phyloP scores from a whole-genome alignment of 768 basidiomycete species.

The Pleurotus sapidus region DNA sequence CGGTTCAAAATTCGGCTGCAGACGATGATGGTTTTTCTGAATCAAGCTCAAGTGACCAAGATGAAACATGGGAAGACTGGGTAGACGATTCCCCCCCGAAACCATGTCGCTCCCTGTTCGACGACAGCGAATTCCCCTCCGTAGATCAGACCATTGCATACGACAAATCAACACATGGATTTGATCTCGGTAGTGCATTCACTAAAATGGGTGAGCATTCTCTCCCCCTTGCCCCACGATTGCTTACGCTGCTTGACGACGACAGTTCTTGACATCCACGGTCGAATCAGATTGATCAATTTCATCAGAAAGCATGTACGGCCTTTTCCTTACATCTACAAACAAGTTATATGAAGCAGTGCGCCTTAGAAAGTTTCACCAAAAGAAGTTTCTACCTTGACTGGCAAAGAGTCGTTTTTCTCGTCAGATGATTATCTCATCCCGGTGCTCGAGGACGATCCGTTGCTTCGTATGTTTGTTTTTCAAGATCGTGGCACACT shows the following conservation, averaged over 20 bases:
- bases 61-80: constrained; percentile 81
- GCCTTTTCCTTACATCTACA: not conserved
- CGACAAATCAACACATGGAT: constrained; percentile 58
- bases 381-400: constrained; percentile 40
- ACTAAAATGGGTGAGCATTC: constrained; percentile 50
- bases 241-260: not conserved
- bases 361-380: constrained; percentile 50
- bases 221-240: not conserved
- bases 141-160: constrained; percentile 57
- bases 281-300: constrained; percentile 81
- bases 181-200: constrained; percentile 56
- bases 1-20: constrained; percentile 11
- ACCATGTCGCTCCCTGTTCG: constrained; percentile 74
- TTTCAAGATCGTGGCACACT: not conserved
- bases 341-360: too few species aligned
- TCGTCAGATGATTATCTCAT: constrained; percentile 76
- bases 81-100: constrained; percentile 54
- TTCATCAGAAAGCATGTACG: constrained; percentile 76
- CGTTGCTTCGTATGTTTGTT: constrained; percentile 74
- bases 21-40: constrained; percentile 24
- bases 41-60: constrained; percentile 35
- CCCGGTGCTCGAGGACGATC: constrained; percentile 84
- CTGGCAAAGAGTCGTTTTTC: constrained; percentile 62
- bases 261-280: constrained; percentile 74
- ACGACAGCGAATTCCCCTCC: constrained; percentile 56